Percentiles rank a stretch among this genome's conserved stretches.
Conservation (phyloP, 805 yeast genomes). For the Wickerhamomyces tratensis region DNA sequence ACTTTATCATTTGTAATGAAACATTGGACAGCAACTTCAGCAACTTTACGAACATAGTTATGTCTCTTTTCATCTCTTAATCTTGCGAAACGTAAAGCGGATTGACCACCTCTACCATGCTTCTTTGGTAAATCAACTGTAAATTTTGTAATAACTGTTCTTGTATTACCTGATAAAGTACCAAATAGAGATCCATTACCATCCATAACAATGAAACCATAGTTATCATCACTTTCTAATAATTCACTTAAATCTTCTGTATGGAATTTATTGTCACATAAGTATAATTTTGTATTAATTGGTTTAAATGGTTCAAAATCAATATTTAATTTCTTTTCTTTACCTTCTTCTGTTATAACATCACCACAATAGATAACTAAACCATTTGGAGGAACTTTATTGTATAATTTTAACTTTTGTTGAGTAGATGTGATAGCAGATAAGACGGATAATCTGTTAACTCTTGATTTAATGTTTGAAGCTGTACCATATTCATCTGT, state of each 20-base stretch:
- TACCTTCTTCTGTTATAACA: constrained; percentile 93
- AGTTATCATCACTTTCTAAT: constrained; percentile 89
- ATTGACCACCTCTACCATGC: constrained; percentile 99
- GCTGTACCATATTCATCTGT: constrained; percentile 99
- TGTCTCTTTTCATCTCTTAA: constrained; percentile 98
- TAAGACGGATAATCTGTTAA: constrained; percentile 87
- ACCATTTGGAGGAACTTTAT: constrained; percentile 88
- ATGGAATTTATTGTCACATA: constrained; percentile 98
- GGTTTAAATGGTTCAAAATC: constrained; percentile 99
- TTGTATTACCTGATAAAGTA: constrained; percentile 89
- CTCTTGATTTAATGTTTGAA: constrained; percentile 95
- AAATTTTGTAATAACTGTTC: constrained; percentile 93
- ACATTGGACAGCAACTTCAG: constrained; percentile 96
- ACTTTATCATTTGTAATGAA: constrained; percentile 93
- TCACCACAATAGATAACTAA: constrained; percentile 98
- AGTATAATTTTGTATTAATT: constrained; percentile 89
- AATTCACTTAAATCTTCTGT: constrained; percentile 94
- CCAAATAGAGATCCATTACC: constrained; percentile 99
- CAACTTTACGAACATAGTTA: constrained; percentile 95
- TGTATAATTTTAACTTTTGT: constrained; percentile 87
- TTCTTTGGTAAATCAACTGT: constrained; percentile 97
- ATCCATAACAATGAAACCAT: constrained; percentile 98
- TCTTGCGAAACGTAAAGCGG: constrained; percentile 98
- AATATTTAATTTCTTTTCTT: constrained; percentile 91
- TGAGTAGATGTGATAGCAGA: constrained; percentile 98